Percentiles rank a stretch among this genome's conserved stretches.
Evolutionary conservation across 306 rosid genomes (phyloP).

Genomic region (Glycine soja): DNA sequence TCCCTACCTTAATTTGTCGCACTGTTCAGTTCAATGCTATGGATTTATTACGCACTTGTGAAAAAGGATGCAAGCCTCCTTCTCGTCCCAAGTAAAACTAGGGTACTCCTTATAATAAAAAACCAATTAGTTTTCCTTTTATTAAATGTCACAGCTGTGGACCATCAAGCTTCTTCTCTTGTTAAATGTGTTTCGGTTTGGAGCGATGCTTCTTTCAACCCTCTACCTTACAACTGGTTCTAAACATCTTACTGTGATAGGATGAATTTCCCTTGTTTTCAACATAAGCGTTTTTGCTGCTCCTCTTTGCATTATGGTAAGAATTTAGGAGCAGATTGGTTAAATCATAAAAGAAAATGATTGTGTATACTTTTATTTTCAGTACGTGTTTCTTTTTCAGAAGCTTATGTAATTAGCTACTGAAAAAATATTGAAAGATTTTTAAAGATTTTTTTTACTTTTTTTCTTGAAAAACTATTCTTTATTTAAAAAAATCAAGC

Average conservation of each 20-base stretch:
- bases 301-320: constrained; percentile 78
- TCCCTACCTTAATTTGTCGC: constrained; percentile 81
- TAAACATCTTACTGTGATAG: constrained; percentile 66
- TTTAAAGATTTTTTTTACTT: neutral
- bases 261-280: constrained; percentile 80
- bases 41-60: constrained; percentile 85
- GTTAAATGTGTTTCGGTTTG: constrained; percentile 73
- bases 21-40: constrained; percentile 78
- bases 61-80: constrained; percentile 61
- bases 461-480: neutral
- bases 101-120: constrained; percentile 55
- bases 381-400: neutral
- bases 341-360: neutral
- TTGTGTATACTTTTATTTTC: neutral
- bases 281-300: constrained; percentile 82
- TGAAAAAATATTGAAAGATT: neutral
- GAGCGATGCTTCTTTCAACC: constrained; percentile 74
- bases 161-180: constrained; percentile 64
- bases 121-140: neutral
- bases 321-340: neutral
- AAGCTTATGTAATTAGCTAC: too few species aligned
- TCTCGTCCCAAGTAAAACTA: constrained; percentile 68
- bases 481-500: too few species aligned
- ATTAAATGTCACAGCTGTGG: constrained; percentile 51
- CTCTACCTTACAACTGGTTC: constrained; percentile 60